phyloP scores from a whole-genome alignment of 345 rosid species.

The Aethionema arabicum region DNA sequence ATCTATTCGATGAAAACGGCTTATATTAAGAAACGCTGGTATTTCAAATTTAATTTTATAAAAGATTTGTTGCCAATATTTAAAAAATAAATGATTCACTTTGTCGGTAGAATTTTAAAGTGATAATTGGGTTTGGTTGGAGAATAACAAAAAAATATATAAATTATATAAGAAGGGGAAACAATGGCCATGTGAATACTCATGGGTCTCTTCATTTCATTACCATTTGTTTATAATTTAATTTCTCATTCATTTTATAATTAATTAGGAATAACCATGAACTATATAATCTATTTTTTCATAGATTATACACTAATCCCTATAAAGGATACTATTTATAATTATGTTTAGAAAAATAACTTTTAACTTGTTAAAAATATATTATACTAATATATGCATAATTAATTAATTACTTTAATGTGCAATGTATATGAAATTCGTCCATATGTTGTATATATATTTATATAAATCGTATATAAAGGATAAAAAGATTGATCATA shows the following conservation, averaged over 20 bases:
- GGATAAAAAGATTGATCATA: slow-evolving; percentile 1
- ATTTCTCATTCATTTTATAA: not conserved
- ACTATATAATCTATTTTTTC: slow-evolving; percentile 13
- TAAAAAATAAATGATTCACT: not conserved
- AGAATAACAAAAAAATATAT: slow-evolving; percentile 30
- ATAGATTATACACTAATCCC: not conserved
- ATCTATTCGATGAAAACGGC: too few species aligned
- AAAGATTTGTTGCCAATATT: too few species aligned
- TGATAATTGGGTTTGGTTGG: slow-evolving; percentile 34
- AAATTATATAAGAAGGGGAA: slow-evolving; percentile 39
- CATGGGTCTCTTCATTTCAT: slow-evolving; percentile 54
- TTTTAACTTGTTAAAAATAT: too few species aligned
- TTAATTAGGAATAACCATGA: slow-evolving; percentile 5
- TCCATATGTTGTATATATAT: not conserved
- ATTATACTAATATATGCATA: too few species aligned
- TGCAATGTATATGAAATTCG: too few species aligned
- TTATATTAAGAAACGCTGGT: too few species aligned
- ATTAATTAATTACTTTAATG: too few species aligned
- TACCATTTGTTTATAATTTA: slow-evolving; percentile 31
- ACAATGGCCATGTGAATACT: slow-evolving; percentile 60
- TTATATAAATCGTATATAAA: not conserved
- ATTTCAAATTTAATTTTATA: too few species aligned
- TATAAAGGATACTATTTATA: too few species aligned
- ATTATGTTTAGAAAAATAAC: too few species aligned
- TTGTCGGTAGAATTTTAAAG: slow-evolving; percentile 25